Evolutionary conservation across 2,329 filamentous ascomycete species (phyloP).

Genomic region (Herpotrichia juniperi): DNA sequence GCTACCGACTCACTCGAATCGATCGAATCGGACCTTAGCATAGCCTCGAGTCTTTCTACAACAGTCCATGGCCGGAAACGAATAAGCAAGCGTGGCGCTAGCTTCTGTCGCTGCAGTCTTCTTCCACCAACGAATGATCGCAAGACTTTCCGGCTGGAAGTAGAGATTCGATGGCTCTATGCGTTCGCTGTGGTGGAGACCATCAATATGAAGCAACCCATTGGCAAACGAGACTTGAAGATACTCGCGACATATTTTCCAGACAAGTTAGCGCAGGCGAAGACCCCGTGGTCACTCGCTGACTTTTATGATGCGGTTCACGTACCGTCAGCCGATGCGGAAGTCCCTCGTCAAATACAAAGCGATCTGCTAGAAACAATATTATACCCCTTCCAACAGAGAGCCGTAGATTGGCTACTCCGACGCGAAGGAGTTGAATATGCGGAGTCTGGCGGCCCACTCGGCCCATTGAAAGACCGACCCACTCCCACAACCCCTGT

Average conservation of each 20-base stretch:
- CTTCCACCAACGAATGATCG: constrained; percentile 5
- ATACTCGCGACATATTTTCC: constrained; percentile 34
- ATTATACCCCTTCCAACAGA: constrained; percentile 75
- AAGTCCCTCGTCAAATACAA: constrained; percentile 38
- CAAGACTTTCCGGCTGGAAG: constrained; percentile 21
- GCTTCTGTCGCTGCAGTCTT: constrained; percentile 34
- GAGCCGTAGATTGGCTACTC: constrained; percentile 74
- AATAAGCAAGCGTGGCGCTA: constrained; percentile 22
- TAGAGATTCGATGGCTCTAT: constrained; percentile 38
- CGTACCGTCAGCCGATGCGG: constrained; percentile 58
- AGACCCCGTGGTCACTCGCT: constrained; percentile 52
- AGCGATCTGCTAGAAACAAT: constrained; percentile 43
- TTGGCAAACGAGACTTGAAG: constrained; percentile 30
- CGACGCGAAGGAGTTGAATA: constrained; percentile 67
- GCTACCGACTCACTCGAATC: constrained; percentile 18
- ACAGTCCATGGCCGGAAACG: constrained; percentile 24
- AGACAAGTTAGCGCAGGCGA: constrained; percentile 8
- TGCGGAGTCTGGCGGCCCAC: constrained; percentile 17
- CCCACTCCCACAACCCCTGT: constrained; percentile 34
- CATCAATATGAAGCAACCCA: constrained; percentile 12
- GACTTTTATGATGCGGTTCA: constrained; percentile 75
- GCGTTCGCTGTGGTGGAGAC: constrained; percentile 35
- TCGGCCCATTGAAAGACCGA: constrained; percentile 14
- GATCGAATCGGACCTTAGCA: constrained; percentile 27
- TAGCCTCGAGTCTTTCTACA: constrained; percentile 23